These are phyloP conservation scores for Suhomyces sp. DNA, from an alignment of 805 yeast genomes.

Conservation along the genomic window DNA sequence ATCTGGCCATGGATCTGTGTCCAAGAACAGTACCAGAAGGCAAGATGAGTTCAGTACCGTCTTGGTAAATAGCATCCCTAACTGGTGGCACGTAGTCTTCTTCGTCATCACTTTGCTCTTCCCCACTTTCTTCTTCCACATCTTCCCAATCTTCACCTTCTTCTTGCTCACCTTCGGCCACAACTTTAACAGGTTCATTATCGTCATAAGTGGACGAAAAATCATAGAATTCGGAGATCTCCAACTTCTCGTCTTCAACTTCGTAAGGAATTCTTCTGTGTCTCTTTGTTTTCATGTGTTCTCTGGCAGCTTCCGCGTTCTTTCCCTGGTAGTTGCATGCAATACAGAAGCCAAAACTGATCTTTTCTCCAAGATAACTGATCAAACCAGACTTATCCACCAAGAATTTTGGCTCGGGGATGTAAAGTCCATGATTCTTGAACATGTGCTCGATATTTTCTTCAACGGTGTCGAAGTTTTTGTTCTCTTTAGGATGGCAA, in stretches of 20 bases:
- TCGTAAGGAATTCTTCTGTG: conserved; percentile 92
- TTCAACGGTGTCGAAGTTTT: conserved; percentile 36
- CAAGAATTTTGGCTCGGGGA: conserved; percentile 78
- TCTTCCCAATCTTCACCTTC: conserved; percentile 22
- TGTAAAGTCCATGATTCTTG: conserved; percentile 73
- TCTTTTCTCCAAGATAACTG: conserved; percentile 71
- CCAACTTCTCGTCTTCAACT: conserved; percentile 68
- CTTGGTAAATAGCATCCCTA: conserved; percentile 29
- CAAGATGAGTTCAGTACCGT: conserved; percentile 39
- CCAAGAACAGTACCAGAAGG: conserved; percentile 44
- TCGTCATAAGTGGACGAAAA: conserved; percentile 62
- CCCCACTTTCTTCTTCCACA: conserved; percentile 37
- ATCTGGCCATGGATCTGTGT: conserved; percentile 42
- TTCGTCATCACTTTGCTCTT: conserved; percentile 22
- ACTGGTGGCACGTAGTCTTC: conserved; percentile 25
- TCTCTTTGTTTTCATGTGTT: conserved; percentile 80
- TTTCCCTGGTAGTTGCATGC: conserved; percentile 84
- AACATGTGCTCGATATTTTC: conserved; percentile 69
- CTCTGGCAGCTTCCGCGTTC: conserved; percentile 79
- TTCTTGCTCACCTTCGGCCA: conserved; percentile 17
- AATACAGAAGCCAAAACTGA: conserved; percentile 81
- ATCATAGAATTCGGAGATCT: conserved; percentile 80
- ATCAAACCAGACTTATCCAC: conserved; percentile 69
- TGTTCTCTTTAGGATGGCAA: conserved; percentile 38
- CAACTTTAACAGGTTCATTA: conserved; percentile 6